Percentiles rank a stretch among this genome's conserved stretches.
Conservation (phyloP, 139 green algal species). For the Cymbomonas tetramitiformis region DNA sequence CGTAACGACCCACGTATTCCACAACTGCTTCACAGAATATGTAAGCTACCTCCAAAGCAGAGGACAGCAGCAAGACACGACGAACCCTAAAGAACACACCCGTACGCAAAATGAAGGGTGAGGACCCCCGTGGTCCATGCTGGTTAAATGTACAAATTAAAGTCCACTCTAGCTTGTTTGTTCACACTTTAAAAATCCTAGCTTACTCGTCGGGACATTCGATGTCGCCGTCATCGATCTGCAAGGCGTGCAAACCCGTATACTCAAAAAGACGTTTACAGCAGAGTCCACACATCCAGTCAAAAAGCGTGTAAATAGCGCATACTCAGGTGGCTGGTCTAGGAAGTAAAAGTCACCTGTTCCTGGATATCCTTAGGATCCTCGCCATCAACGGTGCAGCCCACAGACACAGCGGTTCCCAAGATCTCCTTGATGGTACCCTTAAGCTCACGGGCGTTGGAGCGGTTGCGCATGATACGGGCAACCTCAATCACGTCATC, state of each 20-base stretch:
- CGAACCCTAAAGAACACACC: no score
- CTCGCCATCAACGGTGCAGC: constrained; percentile 90
- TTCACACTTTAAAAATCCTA: no score
- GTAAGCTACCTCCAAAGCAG: no score
- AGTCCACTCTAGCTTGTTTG: no score
- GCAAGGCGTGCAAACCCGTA: constrained; percentile 27
- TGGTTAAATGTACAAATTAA: no score
- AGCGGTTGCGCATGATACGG: constrained; percentile 79
- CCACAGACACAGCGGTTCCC: constrained; percentile 83
- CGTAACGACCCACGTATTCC: no score
- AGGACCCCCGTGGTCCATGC: no score
- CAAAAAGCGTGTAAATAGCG: background rate
- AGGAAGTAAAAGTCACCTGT: constrained; percentile 42
- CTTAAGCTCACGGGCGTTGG: constrained; percentile 67
- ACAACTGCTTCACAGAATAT: no score
- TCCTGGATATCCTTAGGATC: constrained; percentile 77
- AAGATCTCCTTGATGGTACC: constrained; percentile 98
- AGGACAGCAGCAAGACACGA: no score
- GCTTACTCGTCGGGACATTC: constrained; percentile 55
- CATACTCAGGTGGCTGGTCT: background rate
- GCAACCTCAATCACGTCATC: constrained; percentile 92
- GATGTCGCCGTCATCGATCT: constrained; percentile 70
- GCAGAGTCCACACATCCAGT: no score
- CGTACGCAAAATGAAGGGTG: no score
- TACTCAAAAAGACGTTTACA: no score